A percentile compares a stretch with the other conserved stretches of the same genome.
Conservation (phyloP, 2,329 filamentous ascomycete species). For the Aspergillus novofumigatus region DNA sequence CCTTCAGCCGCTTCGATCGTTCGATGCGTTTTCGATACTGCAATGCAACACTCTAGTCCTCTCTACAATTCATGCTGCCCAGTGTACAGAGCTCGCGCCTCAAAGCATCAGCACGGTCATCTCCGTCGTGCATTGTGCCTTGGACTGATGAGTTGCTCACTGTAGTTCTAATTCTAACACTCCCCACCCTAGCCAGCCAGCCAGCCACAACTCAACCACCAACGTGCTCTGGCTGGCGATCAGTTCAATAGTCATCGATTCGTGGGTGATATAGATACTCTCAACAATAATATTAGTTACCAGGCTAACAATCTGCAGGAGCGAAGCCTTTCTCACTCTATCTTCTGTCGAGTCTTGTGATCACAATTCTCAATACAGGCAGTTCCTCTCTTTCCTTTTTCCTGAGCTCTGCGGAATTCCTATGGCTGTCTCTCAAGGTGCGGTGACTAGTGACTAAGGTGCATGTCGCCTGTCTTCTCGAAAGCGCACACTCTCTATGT, state of each 20-base stretch:
- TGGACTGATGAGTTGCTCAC: slow-evolving; percentile 8
- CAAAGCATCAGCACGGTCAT: neutral
- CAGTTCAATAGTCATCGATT: slow-evolving; percentile 8
- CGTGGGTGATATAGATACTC: neutral
- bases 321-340: slow-evolving; percentile 2
- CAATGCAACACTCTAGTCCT: neutral
- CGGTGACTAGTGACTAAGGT: neutral
- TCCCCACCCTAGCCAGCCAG: slow-evolving; percentile 1
- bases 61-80: slow-evolving; percentile 1
- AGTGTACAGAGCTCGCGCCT: neutral
- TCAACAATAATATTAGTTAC: neutral
- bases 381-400: neutral
- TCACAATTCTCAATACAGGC: neutral
- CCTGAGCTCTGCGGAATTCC: neutral
- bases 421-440: neutral
- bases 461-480: no score
- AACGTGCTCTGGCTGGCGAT: slow-evolving; percentile 17
- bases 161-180: slow-evolving; percentile 13
- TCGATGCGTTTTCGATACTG: slow-evolving; percentile 32
- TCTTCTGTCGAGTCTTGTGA: neutral
- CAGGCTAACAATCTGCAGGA: slow-evolving; percentile 11
- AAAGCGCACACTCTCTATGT: no score
- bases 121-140: slow-evolving; percentile 2
- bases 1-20: slow-evolving; percentile 19
- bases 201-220: slow-evolving; percentile 9